Evolutionary conservation across 257 asterid genomes (phyloP).

Genomic region (Phtheirospermum japonicum): DNA sequence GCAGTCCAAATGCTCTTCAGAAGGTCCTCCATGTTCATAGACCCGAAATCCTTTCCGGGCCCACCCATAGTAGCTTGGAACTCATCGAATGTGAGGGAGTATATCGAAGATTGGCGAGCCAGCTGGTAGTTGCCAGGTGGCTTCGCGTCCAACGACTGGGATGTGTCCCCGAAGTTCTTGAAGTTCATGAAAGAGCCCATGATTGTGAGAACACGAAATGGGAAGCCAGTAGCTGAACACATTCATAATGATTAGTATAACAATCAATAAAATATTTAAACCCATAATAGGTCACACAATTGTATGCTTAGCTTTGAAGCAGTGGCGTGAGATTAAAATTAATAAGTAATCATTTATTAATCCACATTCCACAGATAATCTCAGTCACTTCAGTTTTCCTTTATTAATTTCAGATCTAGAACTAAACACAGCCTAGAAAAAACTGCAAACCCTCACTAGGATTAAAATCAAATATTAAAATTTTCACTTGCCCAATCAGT

Average conservation of each 20-base stretch:
- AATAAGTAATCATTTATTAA: background rate
- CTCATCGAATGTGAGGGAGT: slow-evolving; percentile 83
- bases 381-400: background rate
- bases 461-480: too few relatives aligned
- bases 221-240: slow-evolving; percentile 35
- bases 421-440: background rate
- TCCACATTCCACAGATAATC: slow-evolving; percentile 18
- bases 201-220: slow-evolving; percentile 26
- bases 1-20: slow-evolving; percentile 85
- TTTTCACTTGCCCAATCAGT: too few relatives aligned
- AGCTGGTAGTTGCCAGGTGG: slow-evolving; percentile 43
- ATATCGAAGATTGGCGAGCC: slow-evolving; percentile 74
- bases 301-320: slow-evolving; percentile 34
- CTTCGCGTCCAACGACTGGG: slow-evolving; percentile 49
- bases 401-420: slow-evolving; percentile 34
- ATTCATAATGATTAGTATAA: slow-evolving; percentile 25
- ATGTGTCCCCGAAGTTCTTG: slow-evolving; percentile 53
- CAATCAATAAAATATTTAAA: slow-evolving; percentile 10
- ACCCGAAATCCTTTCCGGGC: slow-evolving; percentile 78
- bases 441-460: too few relatives aligned
- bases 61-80: slow-evolving; percentile 77
- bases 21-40: slow-evolving; percentile 94
- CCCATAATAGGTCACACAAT: background rate
- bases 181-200: slow-evolving; percentile 86
- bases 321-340: slow-evolving; percentile 11